A percentile compares a stretch with the other conserved stretches of the same genome.
These are phyloP conservation scores for Gracilaria vermiculophylla DNA, from an alignment of 23 red algal genomes.

Conservation along the genomic window DNA sequence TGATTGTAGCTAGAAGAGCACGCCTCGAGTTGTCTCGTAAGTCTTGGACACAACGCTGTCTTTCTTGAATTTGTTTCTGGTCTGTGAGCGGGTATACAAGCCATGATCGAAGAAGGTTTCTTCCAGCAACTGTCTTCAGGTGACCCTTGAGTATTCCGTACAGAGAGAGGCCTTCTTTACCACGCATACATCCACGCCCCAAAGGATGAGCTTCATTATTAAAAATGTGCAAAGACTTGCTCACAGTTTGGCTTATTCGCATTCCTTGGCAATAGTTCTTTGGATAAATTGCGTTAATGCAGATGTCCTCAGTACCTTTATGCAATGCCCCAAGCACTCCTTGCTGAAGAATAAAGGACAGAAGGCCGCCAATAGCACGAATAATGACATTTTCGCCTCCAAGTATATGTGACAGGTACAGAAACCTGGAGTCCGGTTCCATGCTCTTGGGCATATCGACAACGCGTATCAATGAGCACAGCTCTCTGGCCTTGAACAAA, in stretches of 20 bases:
- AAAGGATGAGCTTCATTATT: constrained; percentile 47
- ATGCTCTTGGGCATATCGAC: constrained; percentile 11
- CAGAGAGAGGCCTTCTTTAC: constrained; percentile 43
- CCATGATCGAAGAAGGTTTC: constrained; percentile 55
- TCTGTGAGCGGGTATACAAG: constrained; percentile 36
- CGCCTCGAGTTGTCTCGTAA: constrained; percentile 11
- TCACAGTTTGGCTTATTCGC: constrained; percentile 25
- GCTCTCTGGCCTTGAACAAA: constrained; percentile 15
- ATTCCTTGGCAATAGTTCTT: constrained; percentile 35
- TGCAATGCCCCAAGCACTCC: constrained; percentile 8
- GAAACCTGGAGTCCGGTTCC: not conserved
- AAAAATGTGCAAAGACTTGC: constrained; percentile 31
- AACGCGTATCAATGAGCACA: constrained; percentile 15
- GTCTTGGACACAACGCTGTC: constrained; percentile 39
- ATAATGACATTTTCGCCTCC: constrained; percentile 23
- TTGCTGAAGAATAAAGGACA: constrained; percentile 50
- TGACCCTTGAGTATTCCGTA: constrained; percentile 50
- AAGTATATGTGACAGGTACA: constrained; percentile 44
- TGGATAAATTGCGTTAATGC: constrained; percentile 25
- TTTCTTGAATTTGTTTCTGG: constrained; percentile 3
- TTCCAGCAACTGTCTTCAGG: constrained; percentile 43
- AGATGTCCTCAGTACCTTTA: not conserved
- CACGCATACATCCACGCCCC: constrained; percentile 14
- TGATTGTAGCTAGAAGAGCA: constrained; percentile 17
- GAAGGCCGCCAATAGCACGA: constrained; percentile 46